Conservation (phyloP, 148 eudicot genomes). For the Salicornia ramosissima region DNA sequence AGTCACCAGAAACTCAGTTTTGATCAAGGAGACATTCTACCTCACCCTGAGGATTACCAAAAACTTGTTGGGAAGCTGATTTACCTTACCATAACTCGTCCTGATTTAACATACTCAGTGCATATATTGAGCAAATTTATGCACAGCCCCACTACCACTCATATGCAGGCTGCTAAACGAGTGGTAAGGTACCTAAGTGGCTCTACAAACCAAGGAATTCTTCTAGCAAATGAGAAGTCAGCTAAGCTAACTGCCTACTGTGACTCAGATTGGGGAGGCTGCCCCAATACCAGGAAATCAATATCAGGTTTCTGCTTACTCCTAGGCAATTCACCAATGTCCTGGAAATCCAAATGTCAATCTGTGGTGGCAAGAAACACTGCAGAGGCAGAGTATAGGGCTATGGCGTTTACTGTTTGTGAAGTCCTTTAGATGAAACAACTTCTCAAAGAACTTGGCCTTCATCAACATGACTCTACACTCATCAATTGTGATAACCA, state of each 20-base stretch:
- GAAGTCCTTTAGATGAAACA: not conserved
- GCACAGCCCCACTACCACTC: not conserved
- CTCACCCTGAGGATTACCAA: not conserved
- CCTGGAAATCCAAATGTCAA: constrained; percentile 4
- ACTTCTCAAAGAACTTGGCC: not conserved
- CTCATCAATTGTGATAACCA: not conserved
- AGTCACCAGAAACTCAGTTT: not conserved
- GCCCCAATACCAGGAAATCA: not conserved
- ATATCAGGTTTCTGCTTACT: not conserved
- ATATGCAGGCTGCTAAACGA: no score
- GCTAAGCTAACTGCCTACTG: not conserved
- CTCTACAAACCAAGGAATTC: not conserved
- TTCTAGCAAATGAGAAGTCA: not conserved
- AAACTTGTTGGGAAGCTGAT: not conserved
- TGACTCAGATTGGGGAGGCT: not conserved
- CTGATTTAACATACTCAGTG: not conserved
- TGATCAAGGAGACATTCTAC: not conserved
- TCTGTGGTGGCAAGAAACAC: not conserved
- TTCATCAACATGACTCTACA: not conserved
- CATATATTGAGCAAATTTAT: not conserved
- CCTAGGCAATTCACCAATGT: not conserved
- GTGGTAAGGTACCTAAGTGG: not conserved
- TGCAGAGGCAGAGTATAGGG: not conserved
- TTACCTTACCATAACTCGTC: not conserved
- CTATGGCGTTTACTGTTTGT: not conserved